These are phyloP conservation scores for Triangularia verruculosa DNA, from an alignment of 2,329 filamentous ascomycete genomes.

Conservation along the genomic window DNA sequence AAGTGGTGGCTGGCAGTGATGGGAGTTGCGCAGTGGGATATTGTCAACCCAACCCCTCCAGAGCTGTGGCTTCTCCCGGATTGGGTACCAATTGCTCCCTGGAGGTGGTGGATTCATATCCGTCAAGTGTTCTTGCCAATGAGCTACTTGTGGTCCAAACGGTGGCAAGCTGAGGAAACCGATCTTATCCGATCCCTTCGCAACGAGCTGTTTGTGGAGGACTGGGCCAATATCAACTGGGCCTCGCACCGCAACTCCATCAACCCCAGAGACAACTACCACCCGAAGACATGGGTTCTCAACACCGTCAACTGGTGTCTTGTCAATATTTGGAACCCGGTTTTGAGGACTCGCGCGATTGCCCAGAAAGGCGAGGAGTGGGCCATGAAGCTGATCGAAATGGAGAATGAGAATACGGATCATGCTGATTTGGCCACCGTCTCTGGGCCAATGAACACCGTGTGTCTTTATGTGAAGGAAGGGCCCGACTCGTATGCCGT, in stretches of 20 bases:
- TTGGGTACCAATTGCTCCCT: constrained; percentile 85
- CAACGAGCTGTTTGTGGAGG: constrained; percentile 77
- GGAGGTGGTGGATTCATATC: constrained; percentile 98
- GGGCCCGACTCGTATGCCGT: constrained; percentile 73
- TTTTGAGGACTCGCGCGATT: constrained; percentile 64
- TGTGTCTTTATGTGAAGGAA: constrained; percentile 80
- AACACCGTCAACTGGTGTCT: constrained; percentile 76
- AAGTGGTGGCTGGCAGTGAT: constrained; percentile 92
- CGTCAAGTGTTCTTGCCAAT: constrained; percentile 94
- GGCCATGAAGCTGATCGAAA: constrained; percentile 77
- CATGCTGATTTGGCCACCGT: constrained; percentile 85
- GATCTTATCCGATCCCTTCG: constrained; percentile 69
- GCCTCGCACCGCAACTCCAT: constrained; percentile 77
- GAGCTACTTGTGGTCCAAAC: constrained; percentile 83
- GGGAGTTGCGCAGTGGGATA: constrained; percentile 81
- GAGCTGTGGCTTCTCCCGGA: constrained; percentile 92
- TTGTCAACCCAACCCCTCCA: constrained; percentile 90
- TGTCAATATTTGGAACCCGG: constrained; percentile 76
- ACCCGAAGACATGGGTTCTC: constrained; percentile 84
- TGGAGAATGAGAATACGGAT: constrained; percentile 91
- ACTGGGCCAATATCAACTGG: constrained; percentile 78
- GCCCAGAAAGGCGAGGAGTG: constrained; percentile 73
- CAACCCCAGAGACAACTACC: constrained; percentile 77
- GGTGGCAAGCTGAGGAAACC: constrained; percentile 74
- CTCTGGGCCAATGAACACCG: constrained; percentile 84